These are phyloP conservation scores for Avicennia marina DNA, from an alignment of 257 asterid genomes.

Conservation along the genomic window DNA sequence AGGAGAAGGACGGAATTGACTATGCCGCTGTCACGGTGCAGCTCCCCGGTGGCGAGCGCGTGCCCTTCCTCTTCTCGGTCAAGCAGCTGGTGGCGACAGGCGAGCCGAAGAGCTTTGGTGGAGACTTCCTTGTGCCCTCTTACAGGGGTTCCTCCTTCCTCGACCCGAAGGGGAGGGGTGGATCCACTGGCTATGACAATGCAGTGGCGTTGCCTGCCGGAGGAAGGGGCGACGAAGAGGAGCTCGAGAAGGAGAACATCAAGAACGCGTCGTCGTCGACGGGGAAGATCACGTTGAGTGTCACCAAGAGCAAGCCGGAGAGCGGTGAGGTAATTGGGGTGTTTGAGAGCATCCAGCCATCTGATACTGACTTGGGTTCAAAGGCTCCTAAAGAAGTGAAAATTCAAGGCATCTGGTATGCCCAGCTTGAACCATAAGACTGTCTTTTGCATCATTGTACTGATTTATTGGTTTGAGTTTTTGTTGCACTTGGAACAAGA, in stretches of 20 bases:
- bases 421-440: conserved; percentile 65
- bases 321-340: conserved; percentile 95
- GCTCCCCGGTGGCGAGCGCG: conserved; percentile 98
- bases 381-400: conserved; percentile 94
- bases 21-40: conserved; percentile 97
- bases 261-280: conserved; percentile 66
- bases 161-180: conserved; percentile 99
- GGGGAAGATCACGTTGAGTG: conserved; percentile 86
- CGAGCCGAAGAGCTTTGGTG: conserved; percentile 61
- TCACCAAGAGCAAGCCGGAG: conserved; percentile 76
- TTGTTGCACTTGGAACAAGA: conserved; percentile 34
- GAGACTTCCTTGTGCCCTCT: conserved; percentile 86
- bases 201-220: conserved; percentile 99
- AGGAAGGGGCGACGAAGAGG: conserved; percentile 98
- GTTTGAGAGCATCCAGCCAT: conserved; percentile 93
- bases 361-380: conserved; percentile 94
- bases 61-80: conserved; percentile 87
- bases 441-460: conserved; percentile 9
- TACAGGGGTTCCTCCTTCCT: conserved; percentile 97
- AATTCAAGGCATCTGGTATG: conserved; percentile 97
- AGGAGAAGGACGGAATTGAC: conserved; percentile 96
- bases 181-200: conserved; percentile 94
- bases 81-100: conserved; percentile 79
- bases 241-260: conserved; percentile 76
- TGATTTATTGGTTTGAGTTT: conserved; percentile 34